Percentiles rank a stretch among this genome's conserved stretches.
Evolutionary conservation across 2,329 filamentous ascomycete genomes (phyloP).

Genomic region (Phoma sp.): DNA sequence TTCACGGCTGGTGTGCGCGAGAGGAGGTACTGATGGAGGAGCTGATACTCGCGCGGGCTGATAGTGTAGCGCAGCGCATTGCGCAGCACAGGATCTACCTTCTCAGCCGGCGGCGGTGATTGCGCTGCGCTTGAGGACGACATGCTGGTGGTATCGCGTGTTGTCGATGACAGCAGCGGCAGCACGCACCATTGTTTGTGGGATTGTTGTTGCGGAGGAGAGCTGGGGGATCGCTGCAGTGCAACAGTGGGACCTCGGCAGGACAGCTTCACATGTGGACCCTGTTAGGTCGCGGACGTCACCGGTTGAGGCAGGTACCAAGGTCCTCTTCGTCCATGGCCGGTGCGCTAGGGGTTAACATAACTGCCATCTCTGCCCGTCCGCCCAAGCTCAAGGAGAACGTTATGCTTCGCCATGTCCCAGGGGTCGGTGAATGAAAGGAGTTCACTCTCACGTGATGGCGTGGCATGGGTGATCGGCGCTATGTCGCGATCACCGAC

Average conservation of each 20-base stretch:
- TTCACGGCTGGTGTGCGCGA: conserved; percentile 70
- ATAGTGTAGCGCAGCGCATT: conserved; percentile 85
- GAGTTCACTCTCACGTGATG: conserved; percentile 7
- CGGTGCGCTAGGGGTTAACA: not conserved
- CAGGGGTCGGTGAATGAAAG: not conserved
- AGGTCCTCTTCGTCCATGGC: not conserved
- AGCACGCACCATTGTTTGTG: conserved; percentile 25
- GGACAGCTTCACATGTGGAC: conserved; percentile 12
- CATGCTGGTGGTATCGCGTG: conserved; percentile 34
- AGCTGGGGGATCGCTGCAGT: conserved; percentile 20
- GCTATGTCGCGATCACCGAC: conserved; percentile 5
- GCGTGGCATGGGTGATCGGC: conserved; percentile 10
- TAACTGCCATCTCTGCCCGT: not conserved
- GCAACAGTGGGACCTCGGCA: conserved; percentile 10
- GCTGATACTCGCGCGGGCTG: conserved; percentile 83
- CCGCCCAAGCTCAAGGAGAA: not conserved
- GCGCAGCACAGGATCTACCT: conserved; percentile 74
- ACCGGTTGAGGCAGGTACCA: conserved; percentile 6
- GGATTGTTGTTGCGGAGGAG: conserved; percentile 19
- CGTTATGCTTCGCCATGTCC: not conserved
- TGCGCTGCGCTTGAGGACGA: conserved; percentile 39
- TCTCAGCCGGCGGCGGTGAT: conserved; percentile 35
- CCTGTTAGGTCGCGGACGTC: conserved; percentile 1
- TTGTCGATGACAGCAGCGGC: conserved; percentile 10
- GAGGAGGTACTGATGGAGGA: conserved; percentile 81